Conservation (phyloP, 2,329 filamentous ascomycete genomes). For the Penicillium sp. region DNA sequence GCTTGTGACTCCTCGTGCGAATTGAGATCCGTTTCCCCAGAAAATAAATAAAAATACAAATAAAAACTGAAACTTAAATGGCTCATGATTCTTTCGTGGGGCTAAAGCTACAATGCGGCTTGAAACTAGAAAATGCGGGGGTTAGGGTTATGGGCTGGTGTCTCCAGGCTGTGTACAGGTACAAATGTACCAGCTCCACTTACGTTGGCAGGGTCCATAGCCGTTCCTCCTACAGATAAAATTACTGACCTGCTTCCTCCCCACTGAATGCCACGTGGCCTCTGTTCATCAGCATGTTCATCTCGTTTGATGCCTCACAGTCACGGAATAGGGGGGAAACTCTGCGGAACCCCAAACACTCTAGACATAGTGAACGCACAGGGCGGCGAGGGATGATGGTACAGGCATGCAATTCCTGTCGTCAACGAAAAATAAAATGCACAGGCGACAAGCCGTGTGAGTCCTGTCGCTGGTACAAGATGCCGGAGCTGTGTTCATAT, state of each 20-base stretch:
- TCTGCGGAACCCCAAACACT: conserved; percentile 15
- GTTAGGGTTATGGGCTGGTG: neutral
- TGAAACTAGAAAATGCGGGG: neutral
- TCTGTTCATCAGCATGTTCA: conserved; percentile 9
- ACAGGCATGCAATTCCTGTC: conserved; percentile 71
- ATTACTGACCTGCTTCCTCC: neutral
- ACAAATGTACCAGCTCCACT: neutral
- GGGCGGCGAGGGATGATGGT: conserved; percentile 8
- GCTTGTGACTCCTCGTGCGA: neutral
- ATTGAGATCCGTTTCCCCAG: neutral
- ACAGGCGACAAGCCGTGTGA: conserved; percentile 78
- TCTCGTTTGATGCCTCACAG: conserved; percentile 15
- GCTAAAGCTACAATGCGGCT: neutral
- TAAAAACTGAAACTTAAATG: neutral
- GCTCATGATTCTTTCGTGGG: neutral
- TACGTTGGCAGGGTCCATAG: neutral
- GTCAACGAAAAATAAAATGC: conserved; percentile 78
- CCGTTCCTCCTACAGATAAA: neutral
- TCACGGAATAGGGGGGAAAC: conserved; percentile 1
- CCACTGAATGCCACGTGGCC: neutral
- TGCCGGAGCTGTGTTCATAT: conserved; percentile 75
- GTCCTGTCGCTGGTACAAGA: conserved; percentile 77
- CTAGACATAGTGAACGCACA: conserved; percentile 3
- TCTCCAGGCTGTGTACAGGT: neutral
- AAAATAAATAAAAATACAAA: no score